Base-by-base conservation (phyloP, 345 rosid species). In the Euphorbia pulcherrima region DNA sequence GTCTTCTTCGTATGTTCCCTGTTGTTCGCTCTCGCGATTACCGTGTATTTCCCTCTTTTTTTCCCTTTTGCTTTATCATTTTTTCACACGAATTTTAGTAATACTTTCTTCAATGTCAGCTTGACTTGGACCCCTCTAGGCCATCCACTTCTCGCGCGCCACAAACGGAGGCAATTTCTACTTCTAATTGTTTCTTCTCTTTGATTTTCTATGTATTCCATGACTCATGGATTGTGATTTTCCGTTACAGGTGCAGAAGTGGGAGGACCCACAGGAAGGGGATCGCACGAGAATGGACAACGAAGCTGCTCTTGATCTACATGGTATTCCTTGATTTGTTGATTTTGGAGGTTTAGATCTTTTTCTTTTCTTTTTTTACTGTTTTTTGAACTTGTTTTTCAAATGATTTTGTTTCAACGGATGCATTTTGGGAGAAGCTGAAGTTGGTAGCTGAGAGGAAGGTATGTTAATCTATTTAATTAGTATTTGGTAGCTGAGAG, bases 381-480 rank as follows among this genome's bases (percentile, higher is more conserved):
- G 16, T 44, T 44, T 44, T 2, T 10, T 8, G 12, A 33, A 44
- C 37, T 16, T 40, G 3, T 26, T 56, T 57, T 29, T 0, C 47
- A 26, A 47, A 6, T 44, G 44, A 60, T 30, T 59, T 53, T 60
- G 8, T 71, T 77, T 67, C 39, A 70, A 68, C 81, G 88, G 98
- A 81, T 82, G 78, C 78, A 64, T 93, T 93, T 56, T 93, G 97
- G 98, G 81, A 82, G 77, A 90, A 90, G 79, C 85, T 93, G 28
- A 87, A 76, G 80, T 33, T 63, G 47, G 82, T 80, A 65, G 92
- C 87, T 57, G 82, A 77, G 55, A 79, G 67, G 70, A 90, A 88
- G 98, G 98, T 90, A 83, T 64, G 52, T 16, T 8, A 26, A 40
- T 65, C 56, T 28, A 60, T 33, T 41, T 21, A 14, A 33, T 33